phyloP scores from a whole-genome alignment of 331 rosid genomes.

The Dryas integrifolia region DNA sequence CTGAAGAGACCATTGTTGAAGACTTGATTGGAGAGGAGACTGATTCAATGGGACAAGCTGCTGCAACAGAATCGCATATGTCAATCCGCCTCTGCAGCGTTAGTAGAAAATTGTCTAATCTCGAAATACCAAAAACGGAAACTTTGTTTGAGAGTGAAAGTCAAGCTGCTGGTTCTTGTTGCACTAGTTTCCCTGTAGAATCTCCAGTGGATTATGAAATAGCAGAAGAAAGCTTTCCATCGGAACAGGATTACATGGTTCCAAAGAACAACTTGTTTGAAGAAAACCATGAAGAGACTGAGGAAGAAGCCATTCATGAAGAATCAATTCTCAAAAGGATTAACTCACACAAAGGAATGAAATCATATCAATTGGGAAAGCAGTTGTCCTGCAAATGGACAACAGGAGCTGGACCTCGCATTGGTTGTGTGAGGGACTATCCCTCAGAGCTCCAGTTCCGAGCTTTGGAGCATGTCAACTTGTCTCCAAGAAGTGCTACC shows the following conservation, averaged over 20 bases:
- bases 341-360: conserved; percentile 68
- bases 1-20: conserved; percentile 36
- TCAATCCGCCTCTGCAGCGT: conserved; percentile 29
- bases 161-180: conserved; percentile 12
- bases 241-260: conserved; percentile 28
- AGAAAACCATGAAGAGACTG: conserved; percentile 37
- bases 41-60: conserved; percentile 28
- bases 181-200: conserved; percentile 18
- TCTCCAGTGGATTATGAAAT: conserved; percentile 27
- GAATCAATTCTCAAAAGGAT: conserved; percentile 78
- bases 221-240: conserved; percentile 17
- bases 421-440: conserved; percentile 86
- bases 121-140: conserved; percentile 52
- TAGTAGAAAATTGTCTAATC: conserved; percentile 42
- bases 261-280: conserved; percentile 27
- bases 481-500: conserved; percentile 66
- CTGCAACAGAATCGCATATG: conserved; percentile 32
- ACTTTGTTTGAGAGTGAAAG: conserved; percentile 31
- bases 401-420: conserved; percentile 96
- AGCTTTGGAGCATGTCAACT: conserved; percentile 80
- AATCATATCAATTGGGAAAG: conserved; percentile 83
- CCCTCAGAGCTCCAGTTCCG: conserved; percentile 79
- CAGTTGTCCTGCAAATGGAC: conserved; percentile 97
- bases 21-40: conserved; percentile 30
- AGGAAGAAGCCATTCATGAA: conserved; percentile 51